These are phyloP conservation scores for Rhododendron simsii DNA, from an alignment of 148 eudicot species.

Conservation along the genomic window DNA sequence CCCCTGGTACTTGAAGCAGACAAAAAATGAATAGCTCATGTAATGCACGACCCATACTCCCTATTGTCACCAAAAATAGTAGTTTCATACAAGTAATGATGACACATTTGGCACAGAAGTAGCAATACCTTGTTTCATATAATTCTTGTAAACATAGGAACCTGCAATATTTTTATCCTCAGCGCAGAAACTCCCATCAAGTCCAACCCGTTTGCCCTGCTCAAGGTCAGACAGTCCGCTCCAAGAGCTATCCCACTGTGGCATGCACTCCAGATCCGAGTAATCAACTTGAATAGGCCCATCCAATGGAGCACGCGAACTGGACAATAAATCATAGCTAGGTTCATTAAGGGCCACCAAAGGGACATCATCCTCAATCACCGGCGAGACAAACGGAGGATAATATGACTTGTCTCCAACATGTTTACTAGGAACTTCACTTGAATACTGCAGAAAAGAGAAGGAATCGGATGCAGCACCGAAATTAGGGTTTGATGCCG, in stretches of 20 bases:
- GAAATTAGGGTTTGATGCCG: conserved; percentile 20
- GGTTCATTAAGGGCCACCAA: conserved; percentile 29
- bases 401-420: conserved; percentile 46
- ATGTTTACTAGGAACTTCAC: conserved; percentile 15
- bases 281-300: conserved; percentile 49
- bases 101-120: neutral
- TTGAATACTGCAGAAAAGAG: conserved; percentile 36
- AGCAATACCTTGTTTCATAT: conserved; percentile 50
- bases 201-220: conserved; percentile 31
- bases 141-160: conserved; percentile 25
- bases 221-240: conserved; percentile 40
- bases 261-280: conserved; percentile 33
- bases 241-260: conserved; percentile 47
- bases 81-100: neutral
- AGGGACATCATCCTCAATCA: conserved; percentile 31
- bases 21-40: neutral
- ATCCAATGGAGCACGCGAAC: conserved; percentile 26
- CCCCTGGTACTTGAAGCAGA: neutral
- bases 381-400: conserved; percentile 37
- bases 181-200: conserved; percentile 31
- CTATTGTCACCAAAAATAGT: neutral
- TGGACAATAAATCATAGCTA: conserved; percentile 34
- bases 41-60: neutral
- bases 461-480: conserved; percentile 25
- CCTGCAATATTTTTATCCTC: conserved; percentile 31